Percentiles rank a stretch among this genome's conserved stretches.
phyloP scores from a whole-genome alignment of 2,329 filamentous ascomycete species.

The Fusarium incarnatum region DNA sequence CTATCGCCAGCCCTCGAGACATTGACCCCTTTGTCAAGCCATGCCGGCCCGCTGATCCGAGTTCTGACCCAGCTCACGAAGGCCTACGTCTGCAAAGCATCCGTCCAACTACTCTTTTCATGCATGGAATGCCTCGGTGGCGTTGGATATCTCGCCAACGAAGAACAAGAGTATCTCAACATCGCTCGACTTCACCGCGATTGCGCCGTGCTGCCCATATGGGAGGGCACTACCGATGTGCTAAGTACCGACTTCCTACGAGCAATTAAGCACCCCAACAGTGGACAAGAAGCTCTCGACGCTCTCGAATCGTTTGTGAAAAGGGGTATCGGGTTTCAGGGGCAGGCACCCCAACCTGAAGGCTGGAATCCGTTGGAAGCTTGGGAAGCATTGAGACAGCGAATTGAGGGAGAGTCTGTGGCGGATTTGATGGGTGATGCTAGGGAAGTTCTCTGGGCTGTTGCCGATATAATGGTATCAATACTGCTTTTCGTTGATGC shows the following conservation, averaged over 20 bases:
- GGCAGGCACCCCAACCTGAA: conserved; percentile 38
- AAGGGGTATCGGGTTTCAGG: conserved; percentile 41
- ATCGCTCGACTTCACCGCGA: conserved; percentile 75
- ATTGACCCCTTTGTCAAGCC: conserved; percentile 51
- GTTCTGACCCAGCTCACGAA: conserved; percentile 71
- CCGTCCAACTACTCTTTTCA: conserved; percentile 62
- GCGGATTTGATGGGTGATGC: conserved; percentile 59
- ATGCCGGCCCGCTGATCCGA: conserved; percentile 61
- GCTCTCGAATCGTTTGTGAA: conserved; percentile 58
- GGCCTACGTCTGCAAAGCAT: conserved; percentile 64
- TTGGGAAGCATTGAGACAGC: conserved; percentile 56
- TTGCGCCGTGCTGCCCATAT: conserved; percentile 72
- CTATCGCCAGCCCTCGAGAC: conserved; percentile 40
- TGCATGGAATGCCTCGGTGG: conserved; percentile 75
- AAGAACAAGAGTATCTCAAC: conserved; percentile 73
- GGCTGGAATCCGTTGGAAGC: conserved; percentile 48
- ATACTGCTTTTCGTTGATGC: conserved; percentile 58
- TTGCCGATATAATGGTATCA: conserved; percentile 59
- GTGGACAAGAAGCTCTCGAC: conserved; percentile 53
- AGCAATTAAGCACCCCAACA: conserved; percentile 59
- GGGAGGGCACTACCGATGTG: conserved; percentile 80
- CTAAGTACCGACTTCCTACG: conserved; percentile 66
- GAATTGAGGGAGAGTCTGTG: conserved; percentile 52
- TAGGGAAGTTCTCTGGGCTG: conserved; percentile 57
- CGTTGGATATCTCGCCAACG: conserved; percentile 74